Conservation (phyloP, 768 basidiomycete species). For the Tulasnella sp. region DNA sequence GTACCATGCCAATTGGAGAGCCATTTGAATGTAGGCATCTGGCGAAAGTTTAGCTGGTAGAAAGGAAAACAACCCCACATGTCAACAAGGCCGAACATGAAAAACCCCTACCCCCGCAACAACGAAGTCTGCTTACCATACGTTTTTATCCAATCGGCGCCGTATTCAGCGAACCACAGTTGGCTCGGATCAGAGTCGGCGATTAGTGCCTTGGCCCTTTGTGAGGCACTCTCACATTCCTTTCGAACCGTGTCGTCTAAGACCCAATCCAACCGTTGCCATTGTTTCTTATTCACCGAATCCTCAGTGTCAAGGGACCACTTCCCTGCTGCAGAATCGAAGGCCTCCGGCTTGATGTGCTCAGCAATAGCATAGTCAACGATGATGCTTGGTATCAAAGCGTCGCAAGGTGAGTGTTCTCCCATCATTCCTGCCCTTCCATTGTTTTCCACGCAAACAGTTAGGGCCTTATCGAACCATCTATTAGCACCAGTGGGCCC, state of each 20-base stretch:
- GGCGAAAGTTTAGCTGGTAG: constrained; percentile 44
- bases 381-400: constrained; percentile 75
- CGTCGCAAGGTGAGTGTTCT: constrained; percentile 85
- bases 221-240: constrained; percentile 47
- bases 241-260: constrained; percentile 43
- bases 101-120: neutral
- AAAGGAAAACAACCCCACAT: neutral
- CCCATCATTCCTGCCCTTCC: constrained; percentile 77
- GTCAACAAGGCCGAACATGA: neutral
- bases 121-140: constrained; percentile 36
- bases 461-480: constrained; percentile 82
- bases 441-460: constrained; percentile 67
- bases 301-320: constrained; percentile 19
- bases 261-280: constrained; percentile 63
- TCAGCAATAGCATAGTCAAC: constrained; percentile 69
- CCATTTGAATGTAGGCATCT: constrained; percentile 86
- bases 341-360: constrained; percentile 41
- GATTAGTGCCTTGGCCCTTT: constrained; percentile 44
- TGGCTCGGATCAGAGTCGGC: constrained; percentile 76
- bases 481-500: constrained; percentile 53
- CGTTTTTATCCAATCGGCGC: constrained; percentile 74
- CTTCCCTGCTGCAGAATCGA: constrained; percentile 21
- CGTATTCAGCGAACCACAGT: constrained; percentile 71
- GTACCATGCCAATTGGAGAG: constrained; percentile 84
- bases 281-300: too few species aligned